phyloP scores from a whole-genome alignment of 257 asterid species.

The Penstemon davidsonii region DNA sequence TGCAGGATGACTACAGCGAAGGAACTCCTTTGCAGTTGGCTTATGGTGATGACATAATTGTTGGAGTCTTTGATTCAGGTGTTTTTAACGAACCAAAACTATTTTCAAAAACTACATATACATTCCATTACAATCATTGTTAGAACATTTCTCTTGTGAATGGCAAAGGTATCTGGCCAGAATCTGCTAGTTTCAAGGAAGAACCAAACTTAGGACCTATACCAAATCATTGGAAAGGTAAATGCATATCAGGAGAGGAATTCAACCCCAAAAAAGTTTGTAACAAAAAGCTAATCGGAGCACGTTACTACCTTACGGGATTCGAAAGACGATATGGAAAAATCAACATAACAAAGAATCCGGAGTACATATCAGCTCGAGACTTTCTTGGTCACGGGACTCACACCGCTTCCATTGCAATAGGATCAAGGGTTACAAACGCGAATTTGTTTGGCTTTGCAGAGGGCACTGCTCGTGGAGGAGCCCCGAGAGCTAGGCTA shows the following conservation, averaged over 20 bases:
- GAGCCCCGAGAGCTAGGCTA: slow-evolving; percentile 65
- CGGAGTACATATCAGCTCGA: slow-evolving; percentile 49
- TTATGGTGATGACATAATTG: slow-evolving; percentile 48
- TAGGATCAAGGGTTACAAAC: slow-evolving; percentile 38
- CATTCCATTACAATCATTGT: not conserved
- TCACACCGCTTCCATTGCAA: slow-evolving; percentile 66
- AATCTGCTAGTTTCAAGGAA: slow-evolving; percentile 55
- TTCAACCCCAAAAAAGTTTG: slow-evolving; percentile 45
- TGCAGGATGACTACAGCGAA: slow-evolving; percentile 26
- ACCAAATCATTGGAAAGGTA: slow-evolving; percentile 58
- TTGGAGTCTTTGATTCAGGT: slow-evolving; percentile 42
- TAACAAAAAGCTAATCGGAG: slow-evolving; percentile 63
- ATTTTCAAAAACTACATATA: not conserved
- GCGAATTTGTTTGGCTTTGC: slow-evolving; percentile 42
- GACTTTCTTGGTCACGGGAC: slow-evolving; percentile 66
- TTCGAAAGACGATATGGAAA: slow-evolving; percentile 40
- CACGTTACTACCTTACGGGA: slow-evolving; percentile 48
- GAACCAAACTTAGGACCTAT: slow-evolving; percentile 46
- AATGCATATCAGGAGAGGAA: slow-evolving; percentile 45
- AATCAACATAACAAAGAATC: slow-evolving; percentile 22
- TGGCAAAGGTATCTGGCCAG: slow-evolving; percentile 64
- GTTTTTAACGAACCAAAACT: not conserved
- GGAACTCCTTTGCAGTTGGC: slow-evolving; percentile 42
- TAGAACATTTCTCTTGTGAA: not conserved
- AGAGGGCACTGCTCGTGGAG: slow-evolving; percentile 55